A percentile compares a stretch with the other conserved stretches of the same genome.
phyloP scores from a whole-genome alignment of 202 grass and related monocot genomes.

The Cymbopogon flexuosus region DNA sequence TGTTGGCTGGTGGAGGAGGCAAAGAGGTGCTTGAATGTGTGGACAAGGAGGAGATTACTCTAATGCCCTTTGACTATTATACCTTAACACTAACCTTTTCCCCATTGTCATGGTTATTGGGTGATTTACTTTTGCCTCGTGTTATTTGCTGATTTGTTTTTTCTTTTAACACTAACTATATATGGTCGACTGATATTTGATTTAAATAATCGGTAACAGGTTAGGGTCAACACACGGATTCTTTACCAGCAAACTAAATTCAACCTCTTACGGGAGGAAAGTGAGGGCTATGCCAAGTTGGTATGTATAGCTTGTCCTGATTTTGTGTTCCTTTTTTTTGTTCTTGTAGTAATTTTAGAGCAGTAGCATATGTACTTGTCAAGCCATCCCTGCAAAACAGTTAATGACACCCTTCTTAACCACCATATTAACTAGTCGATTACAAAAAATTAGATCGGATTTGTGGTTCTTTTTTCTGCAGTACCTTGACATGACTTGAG shows the following conservation, averaged over 20 bases:
- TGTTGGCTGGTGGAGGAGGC: constrained; percentile 25
- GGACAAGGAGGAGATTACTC: background rate
- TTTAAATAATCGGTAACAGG: constrained; percentile 51
- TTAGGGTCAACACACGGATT: constrained; percentile 98
- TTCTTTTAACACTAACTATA: constrained; percentile 1
- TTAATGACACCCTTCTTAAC: background rate
- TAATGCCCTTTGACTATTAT: too few relatives aligned
- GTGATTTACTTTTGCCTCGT: background rate
- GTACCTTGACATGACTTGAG: background rate
- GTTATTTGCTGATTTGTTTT: constrained; percentile 15
- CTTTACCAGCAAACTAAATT: constrained; percentile 98
- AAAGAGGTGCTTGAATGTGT: constrained; percentile 14
- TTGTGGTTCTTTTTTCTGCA: background rate
- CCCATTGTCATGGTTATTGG: background rate
- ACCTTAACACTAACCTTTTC: too few relatives aligned
- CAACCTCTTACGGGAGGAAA: constrained; percentile 96
- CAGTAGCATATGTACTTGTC: background rate
- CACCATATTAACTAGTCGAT: background rate
- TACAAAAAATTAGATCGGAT: background rate
- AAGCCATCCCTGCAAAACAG: background rate
- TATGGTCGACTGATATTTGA: background rate
- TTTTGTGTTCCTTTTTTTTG: constrained; percentile 11
- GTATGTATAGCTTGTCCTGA: constrained; percentile 43
- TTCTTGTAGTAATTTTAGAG: constrained; percentile 15
- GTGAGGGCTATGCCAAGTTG: constrained; percentile 96